Percentiles rank a stretch among this genome's conserved stretches.
phyloP scores from a whole-genome alignment of 2,329 filamentous ascomycete species.

The Alternaria triticina region DNA sequence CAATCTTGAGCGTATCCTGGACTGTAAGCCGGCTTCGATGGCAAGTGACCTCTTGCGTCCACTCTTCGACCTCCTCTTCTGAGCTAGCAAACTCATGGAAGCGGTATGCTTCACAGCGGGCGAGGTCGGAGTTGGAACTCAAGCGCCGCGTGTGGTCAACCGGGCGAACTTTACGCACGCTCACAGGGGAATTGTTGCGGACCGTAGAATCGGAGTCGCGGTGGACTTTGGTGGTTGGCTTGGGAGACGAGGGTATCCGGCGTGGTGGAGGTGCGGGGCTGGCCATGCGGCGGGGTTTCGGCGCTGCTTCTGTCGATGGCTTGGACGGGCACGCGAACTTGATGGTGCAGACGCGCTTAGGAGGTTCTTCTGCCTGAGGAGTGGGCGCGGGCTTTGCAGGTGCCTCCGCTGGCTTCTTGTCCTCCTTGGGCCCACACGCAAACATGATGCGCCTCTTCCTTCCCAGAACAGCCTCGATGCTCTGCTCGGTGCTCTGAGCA shows the following conservation, averaged over 20 bases:
- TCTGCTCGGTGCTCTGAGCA: conserved; percentile 57
- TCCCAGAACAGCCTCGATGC: conserved; percentile 68
- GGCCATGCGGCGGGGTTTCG: conserved; percentile 49
- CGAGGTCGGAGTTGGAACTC: conserved; percentile 49
- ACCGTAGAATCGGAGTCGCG: conserved; percentile 60
- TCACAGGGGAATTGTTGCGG: conserved; percentile 56
- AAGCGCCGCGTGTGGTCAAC: conserved; percentile 43
- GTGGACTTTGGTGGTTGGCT: conserved; percentile 43
- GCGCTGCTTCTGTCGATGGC: conserved; percentile 50
- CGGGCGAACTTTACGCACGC: conserved; percentile 47
- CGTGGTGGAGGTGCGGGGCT: conserved; percentile 51
- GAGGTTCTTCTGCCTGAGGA: conserved; percentile 39
- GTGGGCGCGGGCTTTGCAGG: conserved; percentile 26
- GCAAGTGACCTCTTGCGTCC: conserved; percentile 76
- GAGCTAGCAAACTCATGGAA: conserved; percentile 95
- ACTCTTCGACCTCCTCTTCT: conserved; percentile 85
- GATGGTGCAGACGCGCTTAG: conserved; percentile 67
- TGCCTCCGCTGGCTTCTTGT: conserved; percentile 46
- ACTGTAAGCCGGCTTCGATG: conserved; percentile 79
- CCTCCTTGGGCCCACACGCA: conserved; percentile 70
- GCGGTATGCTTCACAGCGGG: conserved; percentile 61
- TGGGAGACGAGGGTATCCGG: conserved; percentile 38
- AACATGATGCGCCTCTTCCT: conserved; percentile 93
- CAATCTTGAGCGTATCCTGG: conserved; percentile 86
- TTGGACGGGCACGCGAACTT: conserved; percentile 75